Evolutionary conservation across 2,329 filamentous ascomycete species (phyloP).

Genomic region (Daldinia sp.): DNA sequence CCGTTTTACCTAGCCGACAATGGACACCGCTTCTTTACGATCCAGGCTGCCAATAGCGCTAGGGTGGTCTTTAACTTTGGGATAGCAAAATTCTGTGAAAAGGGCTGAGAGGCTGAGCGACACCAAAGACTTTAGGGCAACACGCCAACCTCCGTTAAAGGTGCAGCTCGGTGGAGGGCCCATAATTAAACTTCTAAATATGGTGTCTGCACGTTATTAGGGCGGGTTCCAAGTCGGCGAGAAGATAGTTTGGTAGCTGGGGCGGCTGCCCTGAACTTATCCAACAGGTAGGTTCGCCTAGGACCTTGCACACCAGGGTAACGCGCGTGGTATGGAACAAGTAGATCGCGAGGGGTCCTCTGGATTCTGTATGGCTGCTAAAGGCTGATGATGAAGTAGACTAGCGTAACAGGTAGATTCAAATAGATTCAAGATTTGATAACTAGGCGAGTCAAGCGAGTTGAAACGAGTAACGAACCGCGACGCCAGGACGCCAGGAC

Average conservation of each 20-base stretch:
- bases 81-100: neutral
- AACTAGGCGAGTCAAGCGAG: neutral
- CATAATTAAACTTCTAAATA: slow-evolving; percentile 22
- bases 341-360: slow-evolving; percentile 8
- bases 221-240: neutral
- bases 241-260: too few relatives aligned
- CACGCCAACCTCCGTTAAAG: neutral
- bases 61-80: slow-evolving; percentile 4
- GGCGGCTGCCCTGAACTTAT: slow-evolving; percentile 1
- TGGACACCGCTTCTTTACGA: neutral
- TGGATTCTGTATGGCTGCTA: slow-evolving; percentile 1
- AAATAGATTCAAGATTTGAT: neutral
- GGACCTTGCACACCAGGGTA: neutral
- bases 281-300: neutral
- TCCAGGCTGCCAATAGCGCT: neutral
- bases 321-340: neutral
- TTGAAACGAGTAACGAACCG: slow-evolving; percentile 14
- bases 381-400: slow-evolving; percentile 7
- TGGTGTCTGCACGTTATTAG: slow-evolving; percentile 13
- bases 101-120: slow-evolving; percentile 16
- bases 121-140: neutral
- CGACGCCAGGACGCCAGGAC: too few relatives aligned
- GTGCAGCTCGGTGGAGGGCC: neutral
- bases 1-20: slow-evolving; percentile 7
- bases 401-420: slow-evolving; percentile 15